Base-by-base conservation (phyloP, 139 green algal genomes). In the Monoraphidium neglectum region DNA sequence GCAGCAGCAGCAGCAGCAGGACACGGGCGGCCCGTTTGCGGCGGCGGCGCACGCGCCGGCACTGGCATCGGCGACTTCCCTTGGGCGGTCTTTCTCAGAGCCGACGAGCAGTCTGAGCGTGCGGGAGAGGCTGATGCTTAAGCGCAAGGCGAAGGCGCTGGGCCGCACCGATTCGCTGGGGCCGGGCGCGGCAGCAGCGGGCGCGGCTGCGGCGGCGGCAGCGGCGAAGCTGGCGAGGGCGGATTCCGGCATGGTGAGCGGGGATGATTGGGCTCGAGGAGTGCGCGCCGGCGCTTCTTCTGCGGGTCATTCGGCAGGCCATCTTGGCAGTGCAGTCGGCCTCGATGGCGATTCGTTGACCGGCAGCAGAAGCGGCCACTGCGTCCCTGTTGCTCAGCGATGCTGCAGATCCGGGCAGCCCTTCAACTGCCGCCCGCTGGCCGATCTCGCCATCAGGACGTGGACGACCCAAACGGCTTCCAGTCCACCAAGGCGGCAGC, bases 91-190 rank as follows among this genome's bases (percentile, higher is more conserved):
- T 8, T 8, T 95, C 30, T 68, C 68, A 8, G 54, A 72, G 12
- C 87, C 90, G 81, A 38, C 73, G 4, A 64, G 87, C 57, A 82
- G 82, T 24, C 72, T 97, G 26, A 92, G 85, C 64, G 92, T 94
- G 0, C 73, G 95, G 2, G 95, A 98, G 83, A 81, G 87, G 16
- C 97, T 97, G 79, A 60, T 77, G 54, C 83, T 96, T 30, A 97
- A 97, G 88, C 90, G 94, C 60, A 93, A 94, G 77, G 83, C 87
- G 57, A 94, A 92, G 74, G 83, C 77, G 28, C 71, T 90, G 59
- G 68, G 59, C 21, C 57, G 77, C 15, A 37, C 38, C 35, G 82
- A 86, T 70, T 80, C 77, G 35, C 32, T 54, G 69, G 12, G 33
- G 63, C 13, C 54, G 24, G 15, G 54, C 54, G 15, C 62, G 28